A percentile compares a stretch with the other conserved stretches of the same genome.
phyloP scores from a whole-genome alignment of 345 rosid species.

The Pelargonium nanum region DNA sequence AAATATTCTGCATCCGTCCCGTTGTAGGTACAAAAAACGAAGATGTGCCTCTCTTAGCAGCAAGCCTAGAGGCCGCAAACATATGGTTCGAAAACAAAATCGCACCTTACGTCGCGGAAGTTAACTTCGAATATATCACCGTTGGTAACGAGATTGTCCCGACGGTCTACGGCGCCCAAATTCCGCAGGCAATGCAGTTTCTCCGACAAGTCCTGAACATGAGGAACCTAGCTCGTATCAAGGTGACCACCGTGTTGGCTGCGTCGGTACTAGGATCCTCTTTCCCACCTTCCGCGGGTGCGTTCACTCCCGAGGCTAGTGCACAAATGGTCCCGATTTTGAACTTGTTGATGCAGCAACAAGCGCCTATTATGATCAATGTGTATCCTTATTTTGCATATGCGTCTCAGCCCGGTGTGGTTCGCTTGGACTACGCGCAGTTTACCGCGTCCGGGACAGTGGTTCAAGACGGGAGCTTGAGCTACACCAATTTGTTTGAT shows the following conservation, averaged over 20 bases:
- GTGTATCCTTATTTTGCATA: conserved; percentile 38
- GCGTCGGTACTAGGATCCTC: too few species aligned
- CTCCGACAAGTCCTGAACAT: too few species aligned
- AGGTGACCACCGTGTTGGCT: too few species aligned
- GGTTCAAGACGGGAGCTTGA: conserved; percentile 14
- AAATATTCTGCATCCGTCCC: too few species aligned
- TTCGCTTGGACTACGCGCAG: conserved; percentile 22
- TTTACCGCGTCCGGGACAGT: conserved; percentile 11
- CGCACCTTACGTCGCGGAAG: neutral
- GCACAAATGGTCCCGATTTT: too few species aligned
- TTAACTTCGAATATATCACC: neutral
- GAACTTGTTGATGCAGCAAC: too few species aligned
- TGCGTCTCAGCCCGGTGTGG: conserved; percentile 11
- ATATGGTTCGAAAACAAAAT: neutral
- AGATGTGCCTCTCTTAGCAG: neutral
- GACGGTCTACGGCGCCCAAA: too few species aligned
- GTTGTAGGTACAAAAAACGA: neutral
- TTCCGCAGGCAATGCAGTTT: too few species aligned
- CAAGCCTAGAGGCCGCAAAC: neutral
- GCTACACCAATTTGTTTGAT: conserved; percentile 24
- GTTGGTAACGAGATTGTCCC: conserved; percentile 5
- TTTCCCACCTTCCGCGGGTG: too few species aligned
- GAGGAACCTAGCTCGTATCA: too few species aligned
- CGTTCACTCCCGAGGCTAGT: too few species aligned
- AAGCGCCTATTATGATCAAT: conserved; percentile 28